Evolutionary conservation across 1,284 basidiomycete species (phyloP), one percentile per base, ranked within the genome.

Genomic region (Prillingera fragicola): DNA sequence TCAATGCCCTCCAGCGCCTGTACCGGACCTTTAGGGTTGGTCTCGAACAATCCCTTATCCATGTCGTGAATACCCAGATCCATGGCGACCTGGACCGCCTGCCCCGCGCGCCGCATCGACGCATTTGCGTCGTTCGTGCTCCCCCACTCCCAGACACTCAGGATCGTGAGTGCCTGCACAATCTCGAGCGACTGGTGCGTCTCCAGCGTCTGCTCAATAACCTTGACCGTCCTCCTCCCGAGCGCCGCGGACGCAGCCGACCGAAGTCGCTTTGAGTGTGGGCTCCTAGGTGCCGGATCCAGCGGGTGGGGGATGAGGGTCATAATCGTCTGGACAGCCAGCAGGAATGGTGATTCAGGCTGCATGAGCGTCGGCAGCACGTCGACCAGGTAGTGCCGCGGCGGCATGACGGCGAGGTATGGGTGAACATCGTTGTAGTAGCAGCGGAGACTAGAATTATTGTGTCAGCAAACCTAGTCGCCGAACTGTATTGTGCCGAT

Each of bases 391-490:
- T 63, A 59, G 27, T 59, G 50, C 10, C 67, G 57, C 1, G 63
- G 60, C 2, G 71, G 71, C 46, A 71, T 60, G 36, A 72, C 56
- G 8, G 70, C 56, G 8, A 69, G 55, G 56, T 63, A 72, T 1
- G 68, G 63, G 47, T 73, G 70, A 14, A 71, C 62, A 23, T 72
- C 69, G 29, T 60, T 62, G 53, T 71, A 72, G 48, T 73, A 72
- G 33, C 58, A 60, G 22, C 54, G 48, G 19, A 71, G 47, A 22
- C 70, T 70, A 33, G 4, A n/a, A 26, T 44, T 31, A 52, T 40
- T 22, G 26, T 39, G n/a, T 37, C 14, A 13, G 14, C n/a, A n/a
- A n/a, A n/a, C n/a, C n/a, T n/a, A n/a, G n/a, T n/a, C n/a, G n/a
- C n/a, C n/a, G n/a, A n/a, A n/a, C n/a, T n/a, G n/a, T n/a, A n/a